phyloP scores from a whole-genome alignment of 371 early-diverging fungal species.

The Mucor sp. region DNA sequence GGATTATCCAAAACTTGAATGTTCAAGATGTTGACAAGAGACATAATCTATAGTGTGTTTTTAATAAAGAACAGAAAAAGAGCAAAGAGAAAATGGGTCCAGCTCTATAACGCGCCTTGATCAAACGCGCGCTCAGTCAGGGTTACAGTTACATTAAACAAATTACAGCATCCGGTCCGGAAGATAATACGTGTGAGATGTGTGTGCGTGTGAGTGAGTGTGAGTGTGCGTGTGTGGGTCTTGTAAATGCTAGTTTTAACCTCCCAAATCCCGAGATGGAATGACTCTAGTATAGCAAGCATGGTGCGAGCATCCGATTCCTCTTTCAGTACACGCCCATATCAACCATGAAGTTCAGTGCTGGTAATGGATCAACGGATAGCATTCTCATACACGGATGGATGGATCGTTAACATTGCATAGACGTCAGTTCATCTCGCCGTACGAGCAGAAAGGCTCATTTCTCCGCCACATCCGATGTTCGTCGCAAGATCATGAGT shows the following conservation, averaged over 20 bases:
- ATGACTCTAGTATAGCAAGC: background rate
- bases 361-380: slow-evolving; percentile 24
- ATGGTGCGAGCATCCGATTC: slow-evolving; percentile 4
- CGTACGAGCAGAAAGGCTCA: slow-evolving; percentile 98
- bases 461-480: slow-evolving; percentile 95
- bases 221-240: too few species aligned
- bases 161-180: background rate
- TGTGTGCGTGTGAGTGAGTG: too few species aligned
- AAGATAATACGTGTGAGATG: background rate
- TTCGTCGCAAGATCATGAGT: slow-evolving; percentile 96
- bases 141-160: background rate
- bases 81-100: background rate
- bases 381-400: background rate
- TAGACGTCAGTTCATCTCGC: slow-evolving; percentile 93
- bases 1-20: slow-evolving; percentile 87
- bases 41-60: slow-evolving; percentile 55
- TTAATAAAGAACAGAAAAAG: background rate
- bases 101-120: background rate
- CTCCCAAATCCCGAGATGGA: slow-evolving; percentile 11
- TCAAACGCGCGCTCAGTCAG: background rate
- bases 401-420: slow-evolving; percentile 10
- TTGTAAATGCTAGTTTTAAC: too few species aligned
- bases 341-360: slow-evolving; percentile 41
- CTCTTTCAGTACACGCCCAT: slow-evolving; percentile 18
- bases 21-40: slow-evolving; percentile 83